Evolutionary conservation across 768 basidiomycete species (phyloP).

Genomic region (Rhizopogon vesiculosus): DNA sequence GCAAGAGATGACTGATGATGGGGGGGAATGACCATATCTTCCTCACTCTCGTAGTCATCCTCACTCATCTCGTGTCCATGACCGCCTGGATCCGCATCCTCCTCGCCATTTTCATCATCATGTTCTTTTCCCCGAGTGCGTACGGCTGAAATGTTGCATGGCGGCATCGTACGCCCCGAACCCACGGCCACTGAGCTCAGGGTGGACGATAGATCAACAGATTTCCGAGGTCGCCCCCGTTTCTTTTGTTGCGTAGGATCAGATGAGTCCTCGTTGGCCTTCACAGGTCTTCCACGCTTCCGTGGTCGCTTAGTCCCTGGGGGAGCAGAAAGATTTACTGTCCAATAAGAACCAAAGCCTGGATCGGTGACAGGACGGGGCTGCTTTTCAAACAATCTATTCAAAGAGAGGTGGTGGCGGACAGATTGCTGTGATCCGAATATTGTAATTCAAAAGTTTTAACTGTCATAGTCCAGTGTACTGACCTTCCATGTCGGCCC

Average conservation of each 20-base stretch:
- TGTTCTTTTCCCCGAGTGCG: slow-evolving; percentile 19
- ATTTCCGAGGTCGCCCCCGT: slow-evolving; percentile 37
- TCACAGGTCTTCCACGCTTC: slow-evolving; percentile 65
- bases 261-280: slow-evolving; percentile 28
- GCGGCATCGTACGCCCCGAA: slow-evolving; percentile 14
- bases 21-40: slow-evolving; percentile 48
- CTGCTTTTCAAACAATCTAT: slow-evolving; percentile 78
- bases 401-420: slow-evolving; percentile 78
- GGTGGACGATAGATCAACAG: slow-evolving; percentile 9
- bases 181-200: slow-evolving; percentile 13
- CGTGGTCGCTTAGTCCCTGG: slow-evolving; percentile 84
- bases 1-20: slow-evolving; percentile 36
- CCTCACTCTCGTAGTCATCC: slow-evolving; percentile 63
- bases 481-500: slow-evolving; percentile 83
- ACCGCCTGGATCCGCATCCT: slow-evolving; percentile 30
- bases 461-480: background rate
- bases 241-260: slow-evolving; percentile 28
- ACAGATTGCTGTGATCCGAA: slow-evolving; percentile 67
- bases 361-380: slow-evolving; percentile 81
- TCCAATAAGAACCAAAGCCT: slow-evolving; percentile 87
- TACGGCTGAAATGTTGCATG: slow-evolving; percentile 21
- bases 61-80: slow-evolving; percentile 41
- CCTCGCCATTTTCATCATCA: slow-evolving; percentile 36
- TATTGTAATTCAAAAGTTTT: slow-evolving; percentile 4
- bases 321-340: slow-evolving; percentile 80